Base-by-base conservation (phyloP, 306 rosid genomes). In the Acacia confusa region DNA sequence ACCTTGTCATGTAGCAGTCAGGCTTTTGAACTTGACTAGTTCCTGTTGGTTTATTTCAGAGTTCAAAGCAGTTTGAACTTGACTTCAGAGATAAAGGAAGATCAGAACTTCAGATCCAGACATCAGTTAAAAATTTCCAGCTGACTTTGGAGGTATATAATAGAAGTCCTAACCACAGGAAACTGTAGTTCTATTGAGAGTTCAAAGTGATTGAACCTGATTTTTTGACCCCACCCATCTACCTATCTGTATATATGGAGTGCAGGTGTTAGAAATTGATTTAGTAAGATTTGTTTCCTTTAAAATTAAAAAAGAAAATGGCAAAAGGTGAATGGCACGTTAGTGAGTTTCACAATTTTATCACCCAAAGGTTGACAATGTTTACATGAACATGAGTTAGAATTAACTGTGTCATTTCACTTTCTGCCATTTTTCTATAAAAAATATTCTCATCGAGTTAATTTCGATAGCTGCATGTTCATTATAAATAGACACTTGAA, bases 41-140 rank as follows among this genome's bases (percentile, higher is more conserved):
- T 15, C 36, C 32, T 60, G 16, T 14, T 27, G 38, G 38, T 27
- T 61, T 61, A 11, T 19, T 27, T 27, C 68, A 61, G 68, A 27
- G 7, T 61, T 61, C 68, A 27, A 61, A 61, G 68, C 68, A 61
- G 3, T 61, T 25, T 61, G 68, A 61, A 61, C 68, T 61, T 12
- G 68, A 61, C 68, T 61, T 61, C 38, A 61, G 20, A 61, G 68
- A 61, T 25, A 61, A 61, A 24, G 68, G 68, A 25, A 61, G 68
- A 25, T 14, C 68, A 61, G 68, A 20, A 61, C 68, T 61, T 25
- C 20, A 13, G 17, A 61, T 61, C 68, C 68, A 61, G 27, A 14
- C 20, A 13, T 61, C 68, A 1, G 68, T 61, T 4, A 61, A 61
- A 28, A 61, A 61, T 61, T 61, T 61, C 68, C 68, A 61, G 38